These are phyloP conservation scores for Diaporthe eres DNA, from an alignment of 2,329 filamentous ascomycete species.

Conservation along the genomic window DNA sequence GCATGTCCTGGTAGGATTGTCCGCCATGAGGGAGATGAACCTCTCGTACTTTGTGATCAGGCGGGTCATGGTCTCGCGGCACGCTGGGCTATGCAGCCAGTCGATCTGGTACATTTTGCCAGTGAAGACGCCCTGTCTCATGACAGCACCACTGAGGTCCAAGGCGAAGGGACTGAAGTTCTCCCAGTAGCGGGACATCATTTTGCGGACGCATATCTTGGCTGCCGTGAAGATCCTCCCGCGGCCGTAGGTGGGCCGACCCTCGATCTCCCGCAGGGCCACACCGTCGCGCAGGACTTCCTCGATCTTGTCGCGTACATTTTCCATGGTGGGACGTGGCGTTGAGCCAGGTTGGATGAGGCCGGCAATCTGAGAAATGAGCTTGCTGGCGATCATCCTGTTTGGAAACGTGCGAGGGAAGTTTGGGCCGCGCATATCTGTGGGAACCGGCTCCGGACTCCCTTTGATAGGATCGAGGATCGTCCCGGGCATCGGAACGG, in stretches of 20 bases:
- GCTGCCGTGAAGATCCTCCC: slow-evolving; percentile 47
- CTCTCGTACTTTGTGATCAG: slow-evolving; percentile 75
- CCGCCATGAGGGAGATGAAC: slow-evolving; percentile 73
- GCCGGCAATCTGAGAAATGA: slow-evolving; percentile 58
- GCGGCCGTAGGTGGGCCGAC: slow-evolving; percentile 42
- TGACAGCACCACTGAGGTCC: slow-evolving; percentile 75
- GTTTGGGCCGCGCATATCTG: slow-evolving; percentile 41
- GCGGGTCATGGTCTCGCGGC: slow-evolving; percentile 73
- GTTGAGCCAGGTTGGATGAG: slow-evolving; percentile 52
- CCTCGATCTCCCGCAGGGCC: slow-evolving; percentile 58
- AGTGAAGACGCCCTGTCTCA: slow-evolving; percentile 76
- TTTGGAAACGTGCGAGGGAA: slow-evolving; percentile 68
- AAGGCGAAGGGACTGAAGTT: slow-evolving; percentile 75
- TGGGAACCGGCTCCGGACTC: slow-evolving; percentile 55
- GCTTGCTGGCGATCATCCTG: slow-evolving; percentile 63
- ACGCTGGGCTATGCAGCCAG: slow-evolving; percentile 81
- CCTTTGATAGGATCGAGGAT: slow-evolving; percentile 70
- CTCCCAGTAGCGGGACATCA: slow-evolving; percentile 80
- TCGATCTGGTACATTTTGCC: slow-evolving; percentile 82
- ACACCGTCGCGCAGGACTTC: slow-evolving; percentile 54
- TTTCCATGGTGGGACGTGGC: slow-evolving; percentile 60
- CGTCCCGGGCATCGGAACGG: slow-evolving; percentile 77
- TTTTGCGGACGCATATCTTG: slow-evolving; percentile 68
- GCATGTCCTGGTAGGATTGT: slow-evolving; percentile 60
- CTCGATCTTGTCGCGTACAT: slow-evolving; percentile 66